A percentile compares a stretch with the other conserved stretches of the same genome.
Conservation (phyloP, 2,329 filamentous ascomycete species). For the Penicillium sp. region DNA sequence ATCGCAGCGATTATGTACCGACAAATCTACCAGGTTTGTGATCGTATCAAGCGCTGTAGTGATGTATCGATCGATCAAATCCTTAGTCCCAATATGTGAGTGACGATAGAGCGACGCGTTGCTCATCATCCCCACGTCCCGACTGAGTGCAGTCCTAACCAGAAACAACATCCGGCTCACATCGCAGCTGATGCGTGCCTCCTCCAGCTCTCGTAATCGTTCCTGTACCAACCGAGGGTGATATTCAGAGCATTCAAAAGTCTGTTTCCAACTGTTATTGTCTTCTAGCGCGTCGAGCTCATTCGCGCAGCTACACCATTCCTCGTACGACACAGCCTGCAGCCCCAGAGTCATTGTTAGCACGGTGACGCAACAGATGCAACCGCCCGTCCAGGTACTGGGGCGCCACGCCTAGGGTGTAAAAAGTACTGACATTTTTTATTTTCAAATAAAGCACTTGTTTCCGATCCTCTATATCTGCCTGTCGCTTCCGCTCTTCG, state of each 20-base stretch:
- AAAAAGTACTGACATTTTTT: constrained; percentile 57
- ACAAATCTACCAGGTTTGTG: constrained; percentile 66
- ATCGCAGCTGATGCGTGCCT: constrained; percentile 71
- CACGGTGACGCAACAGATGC: constrained; percentile 11
- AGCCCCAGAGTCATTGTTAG: constrained; percentile 8
- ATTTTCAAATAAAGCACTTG: constrained; percentile 65
- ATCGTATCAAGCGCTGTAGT: constrained; percentile 75
- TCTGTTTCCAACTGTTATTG: constrained; percentile 77
- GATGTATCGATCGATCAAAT: constrained; percentile 83
- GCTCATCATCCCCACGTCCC: constrained; percentile 83
- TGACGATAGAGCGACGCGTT: constrained; percentile 79
- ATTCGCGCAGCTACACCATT: constrained; percentile 74
- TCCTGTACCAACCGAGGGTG: constrained; percentile 67
- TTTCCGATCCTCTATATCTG: constrained; percentile 58
- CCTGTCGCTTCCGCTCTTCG: constrained; percentile 51
- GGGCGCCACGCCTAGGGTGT: background rate
- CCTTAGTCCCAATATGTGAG: constrained; percentile 82
- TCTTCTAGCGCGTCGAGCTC: constrained; percentile 78
- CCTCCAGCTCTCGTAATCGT: constrained; percentile 71
- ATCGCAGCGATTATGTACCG: constrained; percentile 51
- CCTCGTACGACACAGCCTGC: constrained; percentile 66
- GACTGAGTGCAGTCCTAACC: constrained; percentile 75
- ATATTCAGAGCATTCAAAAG: constrained; percentile 68
- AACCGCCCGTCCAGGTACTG: constrained; percentile 5
- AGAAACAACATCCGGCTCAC: constrained; percentile 75